Percentiles rank a stretch among this genome's conserved stretches.
Evolutionary conservation across 768 basidiomycete species (phyloP).

Genomic region (Lactarius akahatsu): DNA sequence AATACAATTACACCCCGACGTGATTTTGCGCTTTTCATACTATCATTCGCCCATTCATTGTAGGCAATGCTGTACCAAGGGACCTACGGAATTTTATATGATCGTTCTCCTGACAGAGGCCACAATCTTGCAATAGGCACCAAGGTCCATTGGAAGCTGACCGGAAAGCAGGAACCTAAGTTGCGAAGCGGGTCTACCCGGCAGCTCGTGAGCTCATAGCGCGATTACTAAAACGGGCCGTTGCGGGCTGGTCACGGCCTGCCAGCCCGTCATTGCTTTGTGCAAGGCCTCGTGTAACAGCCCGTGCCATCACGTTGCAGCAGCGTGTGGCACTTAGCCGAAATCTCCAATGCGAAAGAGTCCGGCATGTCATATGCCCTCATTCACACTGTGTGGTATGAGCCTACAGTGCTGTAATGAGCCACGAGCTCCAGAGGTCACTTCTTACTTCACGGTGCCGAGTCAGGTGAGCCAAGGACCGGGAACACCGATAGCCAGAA

Average conservation of each 20-base stretch:
- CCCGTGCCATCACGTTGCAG: neutral
- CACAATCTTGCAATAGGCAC: neutral
- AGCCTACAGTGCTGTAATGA: too few species aligned
- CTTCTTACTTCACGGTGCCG: neutral
- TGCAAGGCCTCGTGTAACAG: neutral
- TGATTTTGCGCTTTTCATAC: neutral
- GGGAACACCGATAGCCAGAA: neutral
- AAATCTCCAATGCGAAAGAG: neutral
- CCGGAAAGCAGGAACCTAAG: neutral
- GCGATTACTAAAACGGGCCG: neutral
- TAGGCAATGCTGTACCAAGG: neutral
- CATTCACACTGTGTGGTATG: neutral
- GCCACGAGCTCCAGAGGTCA: neutral
- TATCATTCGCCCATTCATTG: neutral
- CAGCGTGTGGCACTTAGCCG: neutral
- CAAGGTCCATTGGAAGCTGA: neutral
- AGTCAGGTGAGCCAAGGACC: constrained; percentile 14
- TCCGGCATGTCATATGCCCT: neutral
- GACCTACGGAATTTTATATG: neutral
- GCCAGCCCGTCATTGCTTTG: neutral
- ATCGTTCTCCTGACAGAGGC: neutral
- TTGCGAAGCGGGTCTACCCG: neutral
- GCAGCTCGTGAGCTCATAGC: neutral
- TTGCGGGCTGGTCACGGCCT: neutral
- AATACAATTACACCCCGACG: constrained; percentile 54